phyloP scores from a whole-genome alignment of 495 filamentous ascomycete species.

The Aspergillus sclerotiicarbonarius region DNA sequence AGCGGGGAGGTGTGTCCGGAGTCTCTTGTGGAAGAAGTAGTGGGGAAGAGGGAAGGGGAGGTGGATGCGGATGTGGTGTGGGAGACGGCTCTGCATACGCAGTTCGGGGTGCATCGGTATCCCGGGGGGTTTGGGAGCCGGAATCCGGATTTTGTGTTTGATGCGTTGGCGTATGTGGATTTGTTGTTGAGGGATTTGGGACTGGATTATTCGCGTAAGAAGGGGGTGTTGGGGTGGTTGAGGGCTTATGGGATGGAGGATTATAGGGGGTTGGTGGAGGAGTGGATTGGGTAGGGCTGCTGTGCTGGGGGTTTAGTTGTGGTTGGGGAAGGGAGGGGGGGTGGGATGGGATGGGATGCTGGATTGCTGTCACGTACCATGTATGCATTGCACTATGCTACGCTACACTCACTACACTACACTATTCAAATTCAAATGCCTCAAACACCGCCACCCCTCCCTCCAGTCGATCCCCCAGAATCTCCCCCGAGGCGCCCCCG shows the following conservation, averaged over 20 bases:
- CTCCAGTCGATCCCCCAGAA: slow-evolving; percentile 6
- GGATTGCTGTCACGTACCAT: no score
- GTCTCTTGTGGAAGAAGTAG: slow-evolving; percentile 7
- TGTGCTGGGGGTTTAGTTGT: no score
- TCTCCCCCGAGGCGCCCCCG: slow-evolving; percentile 23
- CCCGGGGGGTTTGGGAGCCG: slow-evolving; percentile 61
- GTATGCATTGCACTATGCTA: not conserved
- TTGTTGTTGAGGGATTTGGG: slow-evolving; percentile 67
- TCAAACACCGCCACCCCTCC: slow-evolving; percentile 17
- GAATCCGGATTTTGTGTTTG: slow-evolving; percentile 73
- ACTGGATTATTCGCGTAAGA: slow-evolving; percentile 40
- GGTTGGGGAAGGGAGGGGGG: no score
- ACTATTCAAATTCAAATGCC: not conserved
- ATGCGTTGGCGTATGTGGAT: slow-evolving; percentile 76
- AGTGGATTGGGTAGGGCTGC: slow-evolving; percentile 39
- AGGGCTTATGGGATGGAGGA: slow-evolving; percentile 59
- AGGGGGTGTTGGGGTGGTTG: slow-evolving; percentile 46
- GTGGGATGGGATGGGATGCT: no score
- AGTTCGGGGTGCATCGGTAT: slow-evolving; percentile 69
- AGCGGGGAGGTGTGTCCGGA: slow-evolving; percentile 24
- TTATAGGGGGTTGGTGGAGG: slow-evolving; percentile 58
- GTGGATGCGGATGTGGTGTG: slow-evolving; percentile 35
- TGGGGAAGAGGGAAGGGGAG: not conserved
- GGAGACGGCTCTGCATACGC: slow-evolving; percentile 62
- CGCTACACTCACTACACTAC: not conserved